Evolutionary conservation across 306 rosid genomes (phyloP).

Genomic region (Ziziphus jujuba): DNA sequence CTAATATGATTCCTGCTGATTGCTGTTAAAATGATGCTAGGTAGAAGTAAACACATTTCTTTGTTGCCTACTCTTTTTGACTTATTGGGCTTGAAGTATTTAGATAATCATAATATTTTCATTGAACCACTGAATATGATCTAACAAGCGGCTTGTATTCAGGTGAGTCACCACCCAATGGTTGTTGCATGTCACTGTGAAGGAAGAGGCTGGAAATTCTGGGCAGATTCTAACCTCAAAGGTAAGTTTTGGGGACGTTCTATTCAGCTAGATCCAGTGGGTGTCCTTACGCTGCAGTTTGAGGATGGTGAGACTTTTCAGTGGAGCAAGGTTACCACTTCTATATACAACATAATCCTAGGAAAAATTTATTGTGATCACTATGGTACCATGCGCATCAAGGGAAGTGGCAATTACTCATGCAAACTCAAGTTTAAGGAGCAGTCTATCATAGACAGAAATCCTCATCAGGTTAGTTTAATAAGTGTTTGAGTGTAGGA

Average conservation of each 20-base stretch:
- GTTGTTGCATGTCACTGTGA: constrained; percentile 98
- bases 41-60: constrained; percentile 9
- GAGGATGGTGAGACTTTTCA: constrained; percentile 90
- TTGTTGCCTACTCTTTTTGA: constrained; percentile 12
- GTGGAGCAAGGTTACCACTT: constrained; percentile 99
- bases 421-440: constrained; percentile 99
- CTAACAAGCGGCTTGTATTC: constrained; percentile 49
- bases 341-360: constrained; percentile 90
- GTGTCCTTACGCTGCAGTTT: constrained; percentile 84
- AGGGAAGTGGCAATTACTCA: constrained; percentile 86
- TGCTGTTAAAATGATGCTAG: too few species aligned
- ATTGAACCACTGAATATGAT: constrained; percentile 25
- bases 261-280: constrained; percentile 96
- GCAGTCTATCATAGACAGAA: constrained; percentile 94
- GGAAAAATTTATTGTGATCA: constrained; percentile 97
- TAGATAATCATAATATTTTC: constrained; percentile 7
- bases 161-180: constrained; percentile 99
- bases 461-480: constrained; percentile 85
- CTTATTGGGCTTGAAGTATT: constrained; percentile 19
- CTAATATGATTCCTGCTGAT: not conserved
- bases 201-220: constrained; percentile 90
- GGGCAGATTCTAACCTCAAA: constrained; percentile 97
- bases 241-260: constrained; percentile 99
- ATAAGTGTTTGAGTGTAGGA: constrained; percentile 8
- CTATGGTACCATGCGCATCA: constrained; percentile 97